Base-by-base conservation (phyloP, 106 monocot species). In the Iris macrosiphon region DNA sequence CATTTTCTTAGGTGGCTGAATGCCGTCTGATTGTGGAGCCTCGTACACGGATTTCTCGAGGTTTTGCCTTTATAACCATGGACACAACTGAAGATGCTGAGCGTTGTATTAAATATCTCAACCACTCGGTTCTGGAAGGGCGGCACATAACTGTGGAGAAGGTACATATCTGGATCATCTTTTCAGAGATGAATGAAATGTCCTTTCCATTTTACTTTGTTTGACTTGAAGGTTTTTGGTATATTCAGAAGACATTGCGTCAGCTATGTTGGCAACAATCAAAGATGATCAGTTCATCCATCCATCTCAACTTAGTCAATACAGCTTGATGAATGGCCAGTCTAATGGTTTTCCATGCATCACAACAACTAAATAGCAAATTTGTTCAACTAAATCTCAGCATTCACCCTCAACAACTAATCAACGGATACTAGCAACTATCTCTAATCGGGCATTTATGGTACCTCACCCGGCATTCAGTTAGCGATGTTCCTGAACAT, bases 1-100 rank as follows among this genome's bases (percentile, higher is more conserved):
- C 1, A 14, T 41, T 43, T 52, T n/a, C 19, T 45, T 29, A 94
- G 93, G 81, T 94, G 30, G 39, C 32, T 49, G 75, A 46, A 30
- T 88, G 80, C 30, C 69, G 63, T 41, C 41, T 94, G 25, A 81
- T 94, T 46, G 78, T 84, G 21, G 88, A 94, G 52, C 93, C 87
- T 1, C 87, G 81, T 3, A 88, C 88, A 7, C 77, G 93, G 18
- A 70, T 71, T 18, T 94, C 88, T 10, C 77, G 93, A 13, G 93
- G 93, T 9, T 94, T 94, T 73, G 93, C 84, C 23, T 94, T 94
- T 73, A 78, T 94, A 30, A 84, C 88, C 24, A 94, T 94, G 93
- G 83, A 83, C 46, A 72, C 63, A 7, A 20, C 62, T 57, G 88
- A 84, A 52, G 93, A 73, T 65, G 93, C 93, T 17, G 84, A 94